Evolutionary conservation across 306 rosid species (phyloP).

Genomic region (Vicia faba): DNA sequence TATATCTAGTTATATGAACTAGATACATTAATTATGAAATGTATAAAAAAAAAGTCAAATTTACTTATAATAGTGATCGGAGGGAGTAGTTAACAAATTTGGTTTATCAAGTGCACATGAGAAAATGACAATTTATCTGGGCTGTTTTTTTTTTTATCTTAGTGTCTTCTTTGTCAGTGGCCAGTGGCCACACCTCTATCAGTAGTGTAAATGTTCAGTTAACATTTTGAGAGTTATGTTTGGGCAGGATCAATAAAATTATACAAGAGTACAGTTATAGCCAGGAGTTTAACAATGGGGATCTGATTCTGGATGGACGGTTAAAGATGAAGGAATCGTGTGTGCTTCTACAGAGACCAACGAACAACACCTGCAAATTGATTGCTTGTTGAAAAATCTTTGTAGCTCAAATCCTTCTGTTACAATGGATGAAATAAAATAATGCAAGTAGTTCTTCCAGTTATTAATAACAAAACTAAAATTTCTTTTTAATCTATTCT

Average conservation of each 20-base stretch:
- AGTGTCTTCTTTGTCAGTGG: background rate
- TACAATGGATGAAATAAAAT: slow-evolving; percentile 24
- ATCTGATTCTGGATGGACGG: slow-evolving; percentile 28
- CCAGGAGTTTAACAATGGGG: slow-evolving; percentile 11
- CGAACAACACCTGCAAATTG: slow-evolving; percentile 24
- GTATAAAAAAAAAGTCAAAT: too few species aligned
- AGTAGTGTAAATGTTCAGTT: background rate
- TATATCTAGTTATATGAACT: too few species aligned
- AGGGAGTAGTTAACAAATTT: too few species aligned
- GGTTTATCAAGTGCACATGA: too few species aligned
- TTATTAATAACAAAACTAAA: slow-evolving; percentile 29
- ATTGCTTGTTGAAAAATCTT: slow-evolving; percentile 19
- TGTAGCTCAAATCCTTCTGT: slow-evolving; percentile 23
- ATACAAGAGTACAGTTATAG: slow-evolving; percentile 20
- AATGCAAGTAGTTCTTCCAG: slow-evolving; percentile 26
- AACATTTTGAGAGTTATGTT: slow-evolving; percentile 32
- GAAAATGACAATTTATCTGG: too few species aligned
- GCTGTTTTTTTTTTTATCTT: too few species aligned
- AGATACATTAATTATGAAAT: too few species aligned
- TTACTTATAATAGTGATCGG: too few species aligned
- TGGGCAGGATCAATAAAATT: slow-evolving; percentile 55
- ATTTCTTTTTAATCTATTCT: slow-evolving; percentile 22
- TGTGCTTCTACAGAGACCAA: slow-evolving; percentile 15
- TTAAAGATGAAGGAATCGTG: slow-evolving; percentile 11
- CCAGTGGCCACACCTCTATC: too few species aligned